These are phyloP conservation scores for Fusarium mangiferae DNA, from an alignment of 2,329 filamentous ascomycete species.

Conservation along the genomic window DNA sequence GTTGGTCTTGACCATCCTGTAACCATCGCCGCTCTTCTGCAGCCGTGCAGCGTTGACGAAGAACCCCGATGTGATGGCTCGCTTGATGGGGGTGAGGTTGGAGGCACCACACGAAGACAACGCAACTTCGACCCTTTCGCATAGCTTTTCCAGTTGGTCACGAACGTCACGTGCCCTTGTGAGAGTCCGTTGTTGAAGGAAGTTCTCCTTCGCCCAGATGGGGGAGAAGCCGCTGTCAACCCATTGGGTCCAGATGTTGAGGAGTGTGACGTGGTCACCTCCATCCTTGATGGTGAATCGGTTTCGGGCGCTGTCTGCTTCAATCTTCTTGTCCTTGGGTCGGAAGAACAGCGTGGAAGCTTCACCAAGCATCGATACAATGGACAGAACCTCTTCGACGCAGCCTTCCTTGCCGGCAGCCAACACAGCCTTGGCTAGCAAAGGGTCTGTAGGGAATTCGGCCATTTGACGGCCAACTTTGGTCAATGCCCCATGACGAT, in stretches of 20 bases:
- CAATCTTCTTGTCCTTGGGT: slow-evolving; percentile 96
- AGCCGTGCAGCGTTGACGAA: slow-evolving; percentile 92
- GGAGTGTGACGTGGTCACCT: slow-evolving; percentile 86
- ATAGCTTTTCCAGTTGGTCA: slow-evolving; percentile 91
- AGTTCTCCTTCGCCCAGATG: slow-evolving; percentile 93
- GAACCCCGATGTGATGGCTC: slow-evolving; percentile 90
- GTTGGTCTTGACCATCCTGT: slow-evolving; percentile 91
- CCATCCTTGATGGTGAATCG: slow-evolving; percentile 92
- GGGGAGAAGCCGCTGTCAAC: slow-evolving; percentile 89
- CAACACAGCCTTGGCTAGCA: slow-evolving; percentile 89
- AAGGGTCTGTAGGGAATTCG: slow-evolving; percentile 92
- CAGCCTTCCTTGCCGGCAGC: slow-evolving; percentile 92
- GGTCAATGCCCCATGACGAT: slow-evolving; percentile 88
- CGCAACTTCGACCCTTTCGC: slow-evolving; percentile 89
- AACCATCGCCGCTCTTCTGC: slow-evolving; percentile 84
- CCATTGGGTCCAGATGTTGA: slow-evolving; percentile 97
- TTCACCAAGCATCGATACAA: slow-evolving; percentile 95
- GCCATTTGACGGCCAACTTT: slow-evolving; percentile 94
- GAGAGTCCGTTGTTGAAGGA: slow-evolving; percentile 89
- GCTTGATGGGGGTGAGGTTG: slow-evolving; percentile 81
- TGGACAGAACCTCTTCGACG: slow-evolving; percentile 89
- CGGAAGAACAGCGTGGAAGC: slow-evolving; percentile 90
- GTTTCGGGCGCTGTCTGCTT: slow-evolving; percentile 89
- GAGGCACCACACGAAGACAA: slow-evolving; percentile 74
- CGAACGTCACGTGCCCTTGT: slow-evolving; percentile 90